A percentile compares a stretch with the other conserved stretches of the same genome.
Evolutionary conservation across 768 basidiomycete genomes (phyloP).

Genomic region (Tylopilus plumbeoviolaceoides): DNA sequence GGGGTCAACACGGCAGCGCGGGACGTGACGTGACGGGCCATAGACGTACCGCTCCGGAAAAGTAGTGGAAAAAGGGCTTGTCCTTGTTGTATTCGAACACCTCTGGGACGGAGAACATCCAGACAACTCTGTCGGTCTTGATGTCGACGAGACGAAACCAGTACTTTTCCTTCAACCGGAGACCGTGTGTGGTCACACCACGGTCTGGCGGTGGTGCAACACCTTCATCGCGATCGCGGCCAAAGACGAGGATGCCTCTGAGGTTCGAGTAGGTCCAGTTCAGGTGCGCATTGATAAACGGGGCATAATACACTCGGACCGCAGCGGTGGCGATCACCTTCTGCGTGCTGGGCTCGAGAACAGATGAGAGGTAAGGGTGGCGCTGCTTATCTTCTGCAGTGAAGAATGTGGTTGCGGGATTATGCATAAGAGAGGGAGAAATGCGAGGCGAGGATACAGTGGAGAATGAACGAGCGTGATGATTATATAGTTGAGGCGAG

Average conservation of each 20-base stretch:
- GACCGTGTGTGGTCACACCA: conserved; percentile 17
- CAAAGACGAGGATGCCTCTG: conserved; percentile 57
- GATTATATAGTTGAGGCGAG: conserved; percentile 14
- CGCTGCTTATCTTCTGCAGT: conserved; percentile 36
- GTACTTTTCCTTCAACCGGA: conserved; percentile 35
- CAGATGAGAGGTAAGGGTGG: conserved; percentile 36
- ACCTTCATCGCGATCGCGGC: conserved; percentile 31
- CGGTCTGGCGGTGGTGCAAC: conserved; percentile 18
- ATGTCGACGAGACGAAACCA: conserved; percentile 67
- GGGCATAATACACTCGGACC: conserved; percentile 61
- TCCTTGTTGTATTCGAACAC: conserved; percentile 73
- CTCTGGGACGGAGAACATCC: conserved; percentile 62
- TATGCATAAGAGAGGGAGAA: conserved; percentile 24
- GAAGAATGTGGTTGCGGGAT: conserved; percentile 31
- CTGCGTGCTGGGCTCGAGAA: conserved; percentile 38
- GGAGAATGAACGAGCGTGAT: conserved; percentile 17
- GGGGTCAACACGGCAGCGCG: neutral
- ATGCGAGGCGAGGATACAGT: conserved; percentile 3
- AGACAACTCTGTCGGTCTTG: conserved; percentile 54
- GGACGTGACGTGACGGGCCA: no score
- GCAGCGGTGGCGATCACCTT: conserved; percentile 50
- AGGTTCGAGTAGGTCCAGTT: conserved; percentile 62
- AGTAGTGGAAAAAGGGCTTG: conserved; percentile 89
- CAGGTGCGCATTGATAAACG: conserved; percentile 41
- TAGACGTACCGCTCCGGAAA: conserved; percentile 73